phyloP scores from a whole-genome alignment of 2,329 filamentous ascomycete genomes.

The Colletotrichum tropicicola region DNA sequence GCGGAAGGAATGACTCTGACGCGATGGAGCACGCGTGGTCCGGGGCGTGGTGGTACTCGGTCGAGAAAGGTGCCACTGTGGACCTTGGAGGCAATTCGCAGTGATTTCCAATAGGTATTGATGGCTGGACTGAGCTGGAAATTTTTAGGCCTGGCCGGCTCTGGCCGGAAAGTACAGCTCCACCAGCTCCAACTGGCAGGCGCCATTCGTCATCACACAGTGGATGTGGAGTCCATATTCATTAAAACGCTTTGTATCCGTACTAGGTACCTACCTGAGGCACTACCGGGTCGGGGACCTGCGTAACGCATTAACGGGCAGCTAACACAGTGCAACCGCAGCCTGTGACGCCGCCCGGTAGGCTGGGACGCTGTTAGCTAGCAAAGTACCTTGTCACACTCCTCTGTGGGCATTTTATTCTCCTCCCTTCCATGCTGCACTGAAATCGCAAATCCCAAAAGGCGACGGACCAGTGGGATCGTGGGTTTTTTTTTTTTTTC shows the following conservation, averaged over 20 bases:
- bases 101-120: not conserved
- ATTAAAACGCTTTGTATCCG: constrained; percentile 15
- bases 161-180: not conserved
- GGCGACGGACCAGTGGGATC: constrained; percentile 1
- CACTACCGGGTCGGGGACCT: constrained; percentile 14
- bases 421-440: constrained; percentile 25
- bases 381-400: constrained; percentile 10
- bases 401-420: constrained; percentile 5
- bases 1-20: not conserved
- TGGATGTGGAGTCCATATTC: constrained; percentile 23
- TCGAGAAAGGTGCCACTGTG: not conserved
- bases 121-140: not conserved
- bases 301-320: constrained; percentile 21
- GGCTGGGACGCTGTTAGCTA: constrained; percentile 11
- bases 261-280: no score
- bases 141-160: constrained; percentile 13
- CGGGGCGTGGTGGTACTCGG: not conserved
- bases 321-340: constrained; percentile 1
- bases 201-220: constrained; percentile 28
- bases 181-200: not conserved
- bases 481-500: not conserved
- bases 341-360: not conserved
- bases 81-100: constrained; percentile 17
- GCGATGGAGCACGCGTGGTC: no score
- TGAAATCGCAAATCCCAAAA: constrained; percentile 12